phyloP scores from a whole-genome alignment of 768 basidiomycete species.

The Mrakia gelida region DNA sequence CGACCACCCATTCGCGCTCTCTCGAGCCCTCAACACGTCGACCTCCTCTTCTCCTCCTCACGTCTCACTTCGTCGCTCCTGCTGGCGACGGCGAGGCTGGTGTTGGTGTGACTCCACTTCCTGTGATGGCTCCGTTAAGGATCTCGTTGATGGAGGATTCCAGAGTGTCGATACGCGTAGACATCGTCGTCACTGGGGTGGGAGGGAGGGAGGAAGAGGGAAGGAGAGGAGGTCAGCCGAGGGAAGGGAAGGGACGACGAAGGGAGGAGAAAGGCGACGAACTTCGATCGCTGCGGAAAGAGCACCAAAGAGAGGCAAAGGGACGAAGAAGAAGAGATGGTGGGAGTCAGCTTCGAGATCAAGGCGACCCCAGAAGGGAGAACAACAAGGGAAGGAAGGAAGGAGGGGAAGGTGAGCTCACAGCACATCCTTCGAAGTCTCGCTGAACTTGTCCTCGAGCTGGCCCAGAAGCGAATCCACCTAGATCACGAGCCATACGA shows the following conservation, averaged over 20 bases:
- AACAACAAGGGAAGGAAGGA: not conserved
- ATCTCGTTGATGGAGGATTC: slow-evolving; percentile 27
- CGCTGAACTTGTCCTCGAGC: slow-evolving; percentile 31
- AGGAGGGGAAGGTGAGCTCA: not conserved
- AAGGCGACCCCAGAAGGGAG: not conserved
- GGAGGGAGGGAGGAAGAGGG: too few relatives aligned
- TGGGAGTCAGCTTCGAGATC: not conserved
- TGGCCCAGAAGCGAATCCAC: slow-evolving; percentile 27
- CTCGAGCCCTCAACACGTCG: not conserved
- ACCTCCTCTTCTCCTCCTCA: not conserved
- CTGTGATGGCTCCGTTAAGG: slow-evolving; percentile 19
- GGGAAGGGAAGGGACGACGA: too few relatives aligned
- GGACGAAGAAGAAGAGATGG: not conserved
- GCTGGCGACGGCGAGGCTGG: not conserved
- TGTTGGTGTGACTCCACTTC: not conserved
- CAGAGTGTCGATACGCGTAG: slow-evolving; percentile 27
- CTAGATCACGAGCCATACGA: not conserved
- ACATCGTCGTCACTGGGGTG: slow-evolving; percentile 27
- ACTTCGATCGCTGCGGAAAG: slow-evolving; percentile 11
- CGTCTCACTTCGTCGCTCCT: not conserved
- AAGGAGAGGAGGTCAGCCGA: not conserved
- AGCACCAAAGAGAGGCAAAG: not conserved
- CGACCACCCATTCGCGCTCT: not conserved
- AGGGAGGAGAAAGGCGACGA: not conserved
- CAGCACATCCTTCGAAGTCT: slow-evolving; percentile 27